Conservation (phyloP, 345 rosid species). For the Citrus unshiu region DNA sequence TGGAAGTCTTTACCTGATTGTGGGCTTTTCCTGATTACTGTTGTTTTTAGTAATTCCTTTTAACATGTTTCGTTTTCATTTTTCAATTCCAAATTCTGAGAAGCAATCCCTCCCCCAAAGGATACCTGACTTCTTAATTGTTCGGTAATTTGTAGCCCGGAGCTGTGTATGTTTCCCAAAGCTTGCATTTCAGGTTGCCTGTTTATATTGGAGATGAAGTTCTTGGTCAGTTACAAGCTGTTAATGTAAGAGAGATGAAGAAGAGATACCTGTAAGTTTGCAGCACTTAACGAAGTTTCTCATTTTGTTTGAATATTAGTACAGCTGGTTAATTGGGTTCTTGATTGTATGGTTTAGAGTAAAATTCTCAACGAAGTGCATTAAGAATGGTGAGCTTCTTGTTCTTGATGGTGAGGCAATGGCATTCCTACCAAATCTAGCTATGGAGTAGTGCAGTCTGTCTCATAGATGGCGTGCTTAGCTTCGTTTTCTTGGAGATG, state of each 20-base stretch:
- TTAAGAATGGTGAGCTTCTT: conserved; percentile 49
- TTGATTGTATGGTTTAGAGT: conserved; percentile 35
- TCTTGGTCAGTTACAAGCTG: conserved; percentile 50
- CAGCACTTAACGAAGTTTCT: neutral
- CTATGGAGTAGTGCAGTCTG: conserved; percentile 15
- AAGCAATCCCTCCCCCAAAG: neutral
- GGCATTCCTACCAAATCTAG: conserved; percentile 53
- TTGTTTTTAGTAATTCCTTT: neutral
- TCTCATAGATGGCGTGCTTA: neutral
- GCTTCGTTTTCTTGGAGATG: neutral
- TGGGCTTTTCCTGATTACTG: neutral
- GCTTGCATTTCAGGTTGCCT: conserved; percentile 70
- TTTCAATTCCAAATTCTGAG: too few relatives aligned
- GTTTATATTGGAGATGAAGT: conserved; percentile 72
- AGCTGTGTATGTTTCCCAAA: conserved; percentile 80
- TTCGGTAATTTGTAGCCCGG: conserved; percentile 51
- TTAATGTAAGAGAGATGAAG: conserved; percentile 50
- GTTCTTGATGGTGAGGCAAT: conserved; percentile 78
- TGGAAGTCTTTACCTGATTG: neutral
- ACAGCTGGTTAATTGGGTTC: neutral
- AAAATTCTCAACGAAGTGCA: conserved; percentile 75
- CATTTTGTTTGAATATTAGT: neutral
- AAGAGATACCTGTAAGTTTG: conserved; percentile 56
- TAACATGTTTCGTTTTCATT: too few relatives aligned
- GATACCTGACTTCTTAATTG: neutral